phyloP scores from a whole-genome alignment of 106 monocot genomes.

The Platanthera zijinensis region DNA sequence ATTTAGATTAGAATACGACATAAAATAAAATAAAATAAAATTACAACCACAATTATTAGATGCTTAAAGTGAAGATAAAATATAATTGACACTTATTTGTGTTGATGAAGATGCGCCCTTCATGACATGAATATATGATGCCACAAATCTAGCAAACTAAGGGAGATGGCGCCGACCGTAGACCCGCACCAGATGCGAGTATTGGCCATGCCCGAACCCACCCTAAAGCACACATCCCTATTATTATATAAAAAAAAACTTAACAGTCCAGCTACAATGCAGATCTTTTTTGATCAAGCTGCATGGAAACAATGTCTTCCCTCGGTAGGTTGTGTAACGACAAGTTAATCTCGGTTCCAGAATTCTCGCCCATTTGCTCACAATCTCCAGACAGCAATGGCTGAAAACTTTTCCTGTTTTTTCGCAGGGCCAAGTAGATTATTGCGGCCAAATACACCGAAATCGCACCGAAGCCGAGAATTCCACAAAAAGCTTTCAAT shows the following conservation, averaged over 20 bases:
- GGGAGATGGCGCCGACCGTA: not conserved
- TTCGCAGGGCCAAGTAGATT: slow-evolving; percentile 61
- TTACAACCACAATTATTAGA: no score
- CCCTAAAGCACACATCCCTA: no score
- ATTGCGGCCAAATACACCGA: slow-evolving; percentile 53
- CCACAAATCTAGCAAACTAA: not conserved
- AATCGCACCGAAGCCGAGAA: slow-evolving; percentile 75
- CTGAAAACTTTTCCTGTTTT: slow-evolving; percentile 51
- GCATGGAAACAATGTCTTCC: slow-evolving; percentile 85
- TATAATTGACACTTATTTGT: no score
- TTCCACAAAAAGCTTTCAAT: slow-evolving; percentile 52
- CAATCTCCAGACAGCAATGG: slow-evolving; percentile 39
- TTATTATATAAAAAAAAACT: not conserved
- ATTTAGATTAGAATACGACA: no score
- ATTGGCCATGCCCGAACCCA: no score
- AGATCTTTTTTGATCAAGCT: slow-evolving; percentile 41
- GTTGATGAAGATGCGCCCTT: no score
- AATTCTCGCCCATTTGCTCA: slow-evolving; percentile 13
- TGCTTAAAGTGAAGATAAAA: no score
- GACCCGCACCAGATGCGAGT: no score
- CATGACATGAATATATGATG: no score
- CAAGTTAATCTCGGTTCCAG: slow-evolving; percentile 7
- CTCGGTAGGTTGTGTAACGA: slow-evolving; percentile 43
- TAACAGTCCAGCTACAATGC: slow-evolving; percentile 18
- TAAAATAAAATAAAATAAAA: no score